phyloP scores from a whole-genome alignment of 176 grass and related monocot species.

The Alopecurus myosuroides region DNA sequence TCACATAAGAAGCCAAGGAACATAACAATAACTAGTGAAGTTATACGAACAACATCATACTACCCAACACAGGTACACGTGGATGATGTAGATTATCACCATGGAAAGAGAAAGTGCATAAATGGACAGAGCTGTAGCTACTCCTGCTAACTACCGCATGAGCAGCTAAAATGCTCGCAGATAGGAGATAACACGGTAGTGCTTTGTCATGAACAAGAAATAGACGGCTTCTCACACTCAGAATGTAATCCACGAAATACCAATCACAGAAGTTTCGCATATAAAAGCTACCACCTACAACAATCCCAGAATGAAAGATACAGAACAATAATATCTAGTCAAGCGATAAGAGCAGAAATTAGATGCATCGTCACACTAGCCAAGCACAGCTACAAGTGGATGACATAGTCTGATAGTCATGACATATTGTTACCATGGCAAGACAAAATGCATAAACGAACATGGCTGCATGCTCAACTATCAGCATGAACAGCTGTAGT shows the following conservation, averaged over 20 bases:
- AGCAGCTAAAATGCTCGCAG: background rate
- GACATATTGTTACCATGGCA: no score
- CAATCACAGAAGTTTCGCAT: background rate
- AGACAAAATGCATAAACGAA: no score
- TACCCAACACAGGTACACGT: no score
- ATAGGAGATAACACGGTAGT: background rate
- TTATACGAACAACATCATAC: no score
- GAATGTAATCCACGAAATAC: background rate
- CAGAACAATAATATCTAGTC: background rate
- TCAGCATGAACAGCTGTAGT: background rate
- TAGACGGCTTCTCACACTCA: background rate
- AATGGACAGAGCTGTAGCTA: background rate
- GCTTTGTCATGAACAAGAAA: background rate
- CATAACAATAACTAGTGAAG: background rate
- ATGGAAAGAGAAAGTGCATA: no score
- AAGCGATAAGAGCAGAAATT: background rate
- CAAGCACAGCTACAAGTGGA: no score
- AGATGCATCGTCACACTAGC: no score
- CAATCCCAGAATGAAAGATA: background rate
- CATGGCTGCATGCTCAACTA: background rate
- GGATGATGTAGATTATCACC: no score
- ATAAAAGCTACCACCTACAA: background rate
- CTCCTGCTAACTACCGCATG: background rate
- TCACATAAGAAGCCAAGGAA: background rate
- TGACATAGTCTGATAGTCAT: no score